Percentiles rank a stretch among this genome's conserved stretches.
Evolutionary conservation across 208 protist genomes (phyloP).

Genomic region (Leishmania aethiopica): DNA sequence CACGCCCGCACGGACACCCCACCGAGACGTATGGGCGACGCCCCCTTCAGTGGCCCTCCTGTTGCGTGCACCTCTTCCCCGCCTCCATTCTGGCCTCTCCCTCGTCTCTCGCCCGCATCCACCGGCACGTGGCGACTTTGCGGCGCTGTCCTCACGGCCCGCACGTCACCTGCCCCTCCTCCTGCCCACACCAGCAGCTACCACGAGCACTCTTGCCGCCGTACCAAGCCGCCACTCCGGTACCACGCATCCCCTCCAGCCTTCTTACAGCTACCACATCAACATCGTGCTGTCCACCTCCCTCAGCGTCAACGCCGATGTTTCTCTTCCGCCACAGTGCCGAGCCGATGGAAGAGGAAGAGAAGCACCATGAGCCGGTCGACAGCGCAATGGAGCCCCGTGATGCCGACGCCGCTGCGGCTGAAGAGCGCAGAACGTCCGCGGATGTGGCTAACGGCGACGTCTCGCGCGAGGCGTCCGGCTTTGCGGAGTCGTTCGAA

Average conservation of each 20-base stretch:
- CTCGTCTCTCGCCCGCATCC: background rate
- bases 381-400: conserved; percentile 4
- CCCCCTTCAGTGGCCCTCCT: background rate
- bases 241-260: background rate
- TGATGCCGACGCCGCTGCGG: background rate
- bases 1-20: background rate
- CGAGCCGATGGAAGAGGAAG: background rate
- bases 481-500: background rate
- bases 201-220: background rate
- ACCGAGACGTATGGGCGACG: background rate
- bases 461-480: background rate
- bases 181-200: background rate
- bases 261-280: background rate
- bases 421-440: background rate
- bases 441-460: background rate
- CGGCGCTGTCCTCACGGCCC: background rate
- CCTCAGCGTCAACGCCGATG: background rate
- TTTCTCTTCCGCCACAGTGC: conserved; percentile 26
- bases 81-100: background rate
- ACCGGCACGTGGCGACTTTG: too few species aligned
- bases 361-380: conserved; percentile 11
- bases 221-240: background rate
- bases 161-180: background rate
- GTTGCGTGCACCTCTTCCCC: background rate
- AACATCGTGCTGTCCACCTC: background rate